Percentiles rank a stretch among this genome's conserved stretches.
phyloP scores from a whole-genome alignment of 2,329 filamentous ascomycete genomes.

The Teratosphaeriaceae sp. region DNA sequence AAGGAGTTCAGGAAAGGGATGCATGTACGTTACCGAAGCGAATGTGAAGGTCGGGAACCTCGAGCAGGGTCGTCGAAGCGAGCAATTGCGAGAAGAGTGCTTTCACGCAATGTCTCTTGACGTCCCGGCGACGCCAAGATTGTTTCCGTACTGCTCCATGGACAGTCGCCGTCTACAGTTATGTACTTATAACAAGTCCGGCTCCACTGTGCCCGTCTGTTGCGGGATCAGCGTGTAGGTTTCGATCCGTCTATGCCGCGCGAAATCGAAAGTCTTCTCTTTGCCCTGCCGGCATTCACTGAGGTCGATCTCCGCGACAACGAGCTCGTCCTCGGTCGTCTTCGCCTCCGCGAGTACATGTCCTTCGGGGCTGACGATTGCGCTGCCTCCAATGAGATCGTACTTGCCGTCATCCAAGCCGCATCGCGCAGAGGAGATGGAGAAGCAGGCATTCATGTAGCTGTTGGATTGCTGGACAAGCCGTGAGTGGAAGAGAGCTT shows the following conservation, averaged over 20 bases:
- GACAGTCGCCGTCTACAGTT: background rate
- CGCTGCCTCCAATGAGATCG: constrained; percentile 44
- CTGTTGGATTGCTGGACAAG: constrained; percentile 47
- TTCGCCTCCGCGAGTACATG: constrained; percentile 45
- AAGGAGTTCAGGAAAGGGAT: too few species aligned
- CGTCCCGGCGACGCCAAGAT: too few species aligned
- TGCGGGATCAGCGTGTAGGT: constrained; percentile 36
- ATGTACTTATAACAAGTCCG: constrained; percentile 22
- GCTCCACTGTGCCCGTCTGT: constrained; percentile 38
- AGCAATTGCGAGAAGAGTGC: too few species aligned
- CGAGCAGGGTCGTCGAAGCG: too few species aligned
- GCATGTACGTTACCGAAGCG: too few species aligned
- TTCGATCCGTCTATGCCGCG: constrained; percentile 39
- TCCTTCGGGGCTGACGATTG: constrained; percentile 44
- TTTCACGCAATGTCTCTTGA: too few species aligned
- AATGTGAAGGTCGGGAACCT: too few species aligned
- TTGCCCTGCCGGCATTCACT: constrained; percentile 43
- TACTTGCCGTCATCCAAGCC: constrained; percentile 47
- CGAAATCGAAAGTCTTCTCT: constrained; percentile 42
- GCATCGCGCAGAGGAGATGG: constrained; percentile 44
- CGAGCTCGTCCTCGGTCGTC: constrained; percentile 44
- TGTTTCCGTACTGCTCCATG: too few species aligned
- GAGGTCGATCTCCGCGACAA: constrained; percentile 47
- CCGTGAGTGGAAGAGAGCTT: constrained; percentile 47
- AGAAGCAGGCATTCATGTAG: constrained; percentile 49